Evolutionary conservation across 768 basidiomycete genomes (phyloP).

Genomic region (Gymnopilus junonius): DNA sequence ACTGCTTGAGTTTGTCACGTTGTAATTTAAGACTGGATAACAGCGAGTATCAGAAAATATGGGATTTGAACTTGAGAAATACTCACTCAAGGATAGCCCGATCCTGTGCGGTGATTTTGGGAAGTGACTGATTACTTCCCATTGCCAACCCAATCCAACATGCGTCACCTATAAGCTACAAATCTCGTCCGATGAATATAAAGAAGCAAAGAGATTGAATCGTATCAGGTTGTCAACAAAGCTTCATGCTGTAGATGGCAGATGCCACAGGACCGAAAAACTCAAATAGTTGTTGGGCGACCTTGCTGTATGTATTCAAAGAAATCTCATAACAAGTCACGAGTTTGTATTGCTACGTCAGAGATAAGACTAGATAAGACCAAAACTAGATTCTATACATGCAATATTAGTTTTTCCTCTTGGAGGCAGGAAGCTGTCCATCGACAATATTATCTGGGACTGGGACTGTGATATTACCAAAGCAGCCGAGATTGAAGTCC

Average conservation of each 20-base stretch:
- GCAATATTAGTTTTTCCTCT: background rate
- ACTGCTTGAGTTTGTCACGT: constrained; percentile 93
- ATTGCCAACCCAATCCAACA: constrained; percentile 37
- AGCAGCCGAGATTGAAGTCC: constrained; percentile 69
- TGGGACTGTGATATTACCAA: constrained; percentile 50
- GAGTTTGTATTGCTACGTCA: background rate
- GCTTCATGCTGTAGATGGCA: background rate
- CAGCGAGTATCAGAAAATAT: constrained; percentile 4
- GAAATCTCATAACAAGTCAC: background rate
- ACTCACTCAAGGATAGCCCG: constrained; percentile 93
- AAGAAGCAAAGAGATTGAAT: background rate
- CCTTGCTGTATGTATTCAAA: too few relatives aligned
- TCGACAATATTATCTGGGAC: constrained; percentile 42
- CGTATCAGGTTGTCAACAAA: background rate
- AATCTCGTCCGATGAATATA: too few relatives aligned
- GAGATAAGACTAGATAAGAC: background rate
- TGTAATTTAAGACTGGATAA: constrained; percentile 86
- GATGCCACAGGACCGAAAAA: background rate
- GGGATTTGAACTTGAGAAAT: constrained; percentile 13
- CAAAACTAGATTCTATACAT: background rate
- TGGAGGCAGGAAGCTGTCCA: constrained; percentile 32
- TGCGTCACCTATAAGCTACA: background rate
- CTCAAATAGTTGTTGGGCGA: background rate
- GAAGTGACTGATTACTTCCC: constrained; percentile 75
- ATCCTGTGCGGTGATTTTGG: constrained; percentile 93